Evolutionary conservation across 176 grass and related monocot genomes (phyloP).

Genomic region (Dactylis glomerata): DNA sequence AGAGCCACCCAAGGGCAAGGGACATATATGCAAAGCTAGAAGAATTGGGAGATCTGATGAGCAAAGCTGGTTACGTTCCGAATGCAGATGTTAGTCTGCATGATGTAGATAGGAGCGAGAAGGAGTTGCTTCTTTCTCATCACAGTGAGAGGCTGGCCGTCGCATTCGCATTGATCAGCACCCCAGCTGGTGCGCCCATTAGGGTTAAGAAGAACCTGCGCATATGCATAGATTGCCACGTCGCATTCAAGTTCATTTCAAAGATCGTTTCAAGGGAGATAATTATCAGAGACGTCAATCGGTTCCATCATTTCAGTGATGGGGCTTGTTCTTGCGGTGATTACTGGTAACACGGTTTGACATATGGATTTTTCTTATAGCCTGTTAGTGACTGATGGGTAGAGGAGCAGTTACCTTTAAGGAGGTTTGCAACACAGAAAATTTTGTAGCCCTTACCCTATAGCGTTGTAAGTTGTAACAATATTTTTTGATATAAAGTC

Average conservation of each 20-base stretch:
- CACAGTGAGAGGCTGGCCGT: constrained; percentile 71
- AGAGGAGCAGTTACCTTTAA: constrained; percentile 20
- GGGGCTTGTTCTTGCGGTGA: constrained; percentile 66
- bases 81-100: constrained; percentile 68
- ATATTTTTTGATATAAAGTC: not conserved
- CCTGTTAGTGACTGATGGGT: constrained; percentile 12
- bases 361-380: not conserved
- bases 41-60: constrained; percentile 73
- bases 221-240: constrained; percentile 75
- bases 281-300: constrained; percentile 65
- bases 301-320: constrained; percentile 74
- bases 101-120: constrained; percentile 58
- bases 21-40: constrained; percentile 90
- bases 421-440: not conserved
- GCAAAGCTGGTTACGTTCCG: constrained; percentile 68
- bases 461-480: not conserved
- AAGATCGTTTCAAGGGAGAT: constrained; percentile 80
- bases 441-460: not conserved
- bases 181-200: constrained; percentile 51
- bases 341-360: constrained; percentile 49
- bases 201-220: constrained; percentile 84
- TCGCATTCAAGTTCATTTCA: constrained; percentile 58
- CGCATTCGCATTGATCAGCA: constrained; percentile 62
- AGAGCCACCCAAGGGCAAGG: constrained; percentile 51
- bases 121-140: constrained; percentile 82